Base-by-base conservation (phyloP, 2,329 filamentous ascomycete species). In the Aureobasidium subglaciale region DNA sequence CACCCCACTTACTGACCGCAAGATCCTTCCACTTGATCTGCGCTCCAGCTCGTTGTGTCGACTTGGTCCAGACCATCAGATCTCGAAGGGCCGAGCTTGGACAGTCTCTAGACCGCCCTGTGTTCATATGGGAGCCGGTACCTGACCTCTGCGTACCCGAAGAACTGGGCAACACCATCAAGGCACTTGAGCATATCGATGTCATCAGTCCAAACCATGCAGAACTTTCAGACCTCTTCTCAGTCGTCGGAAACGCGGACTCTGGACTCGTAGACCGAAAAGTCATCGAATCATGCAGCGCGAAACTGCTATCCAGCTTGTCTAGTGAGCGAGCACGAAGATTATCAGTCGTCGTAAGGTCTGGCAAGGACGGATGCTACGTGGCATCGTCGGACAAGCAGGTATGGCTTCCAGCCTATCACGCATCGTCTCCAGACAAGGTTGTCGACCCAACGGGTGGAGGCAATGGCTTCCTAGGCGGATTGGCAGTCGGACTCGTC, bases 91-190 rank as follows among this genome's bases (percentile, higher is more conserved):
- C 70, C 30, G 64, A 67, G 40, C 70, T 42, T 59, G 64, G 10
- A 76, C 54, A 38, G 18, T 37, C 48, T 15, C 52, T 61, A 15
- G 64, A 74, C 1, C 64, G 74, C 45, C 88, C 91, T 1, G 71
- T 90, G 6, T 89, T 96, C 68, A 82, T 97, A 52, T 99, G 92
- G 92, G 93, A 99, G 68, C 93, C 93, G 1, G 88, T 96, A 1
- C 93, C 93, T 1, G 90, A 96, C 70, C 78, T 89, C 1, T 96
- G 91, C 69, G 85, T 81, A 0, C 84, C 89, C 0, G 82, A 84
- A 30, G 77, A 85, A 59, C 68, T 81, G 18, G 66, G 74, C 0
- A 77, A 75, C 18, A 81, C 81, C 56, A 67, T 78, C 18, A 68
- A 74, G 56, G 81, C 82, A 5, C 71, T 80, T 34, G 71, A 71